Conservation (phyloP, 2,329 filamentous ascomycete genomes). For the Xylaria hypoxylon region DNA sequence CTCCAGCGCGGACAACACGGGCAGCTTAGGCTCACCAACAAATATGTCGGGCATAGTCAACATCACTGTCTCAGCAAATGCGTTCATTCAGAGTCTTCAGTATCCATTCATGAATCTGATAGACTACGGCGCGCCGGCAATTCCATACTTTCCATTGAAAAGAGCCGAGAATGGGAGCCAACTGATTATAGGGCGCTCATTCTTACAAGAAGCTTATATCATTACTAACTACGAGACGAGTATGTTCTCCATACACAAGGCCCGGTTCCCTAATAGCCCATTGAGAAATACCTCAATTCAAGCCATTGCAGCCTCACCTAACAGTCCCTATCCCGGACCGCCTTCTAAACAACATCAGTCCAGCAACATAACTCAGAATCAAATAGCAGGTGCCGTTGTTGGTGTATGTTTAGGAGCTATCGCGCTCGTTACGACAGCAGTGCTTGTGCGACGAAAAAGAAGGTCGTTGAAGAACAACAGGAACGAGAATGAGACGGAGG, state of each 20-base stretch:
- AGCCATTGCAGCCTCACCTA: slow-evolving; percentile 56
- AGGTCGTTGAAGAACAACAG: slow-evolving; percentile 38
- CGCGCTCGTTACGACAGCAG: slow-evolving; percentile 48
- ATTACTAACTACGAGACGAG: slow-evolving; percentile 67
- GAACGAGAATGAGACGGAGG: slow-evolving; percentile 47
- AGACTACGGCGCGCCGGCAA: slow-evolving; percentile 57
- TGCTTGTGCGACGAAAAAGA: slow-evolving; percentile 52
- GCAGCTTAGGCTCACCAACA: slow-evolving; percentile 63
- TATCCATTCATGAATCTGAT: slow-evolving; percentile 63
- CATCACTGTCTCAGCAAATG: slow-evolving; percentile 64
- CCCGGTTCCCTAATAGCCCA: slow-evolving; percentile 61
- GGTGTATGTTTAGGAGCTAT: slow-evolving; percentile 54
- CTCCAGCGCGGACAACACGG: slow-evolving; percentile 65
- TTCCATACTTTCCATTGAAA: slow-evolving; percentile 75
- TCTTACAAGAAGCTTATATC: slow-evolving; percentile 76
- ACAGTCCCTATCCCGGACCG: slow-evolving; percentile 62
- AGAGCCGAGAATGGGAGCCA: slow-evolving; percentile 64
- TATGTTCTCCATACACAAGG: slow-evolving; percentile 67
- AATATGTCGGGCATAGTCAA: slow-evolving; percentile 65
- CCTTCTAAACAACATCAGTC: slow-evolving; percentile 35
- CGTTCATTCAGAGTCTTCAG: slow-evolving; percentile 62
- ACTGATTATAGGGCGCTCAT: slow-evolving; percentile 73
- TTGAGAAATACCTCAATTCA: slow-evolving; percentile 56
- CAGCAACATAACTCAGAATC: slow-evolving; percentile 54
- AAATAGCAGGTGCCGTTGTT: slow-evolving; percentile 61